Evolutionary conservation across 495 filamentous ascomycete genomes (phyloP).

Genomic region (Penicillium alfredii): DNA sequence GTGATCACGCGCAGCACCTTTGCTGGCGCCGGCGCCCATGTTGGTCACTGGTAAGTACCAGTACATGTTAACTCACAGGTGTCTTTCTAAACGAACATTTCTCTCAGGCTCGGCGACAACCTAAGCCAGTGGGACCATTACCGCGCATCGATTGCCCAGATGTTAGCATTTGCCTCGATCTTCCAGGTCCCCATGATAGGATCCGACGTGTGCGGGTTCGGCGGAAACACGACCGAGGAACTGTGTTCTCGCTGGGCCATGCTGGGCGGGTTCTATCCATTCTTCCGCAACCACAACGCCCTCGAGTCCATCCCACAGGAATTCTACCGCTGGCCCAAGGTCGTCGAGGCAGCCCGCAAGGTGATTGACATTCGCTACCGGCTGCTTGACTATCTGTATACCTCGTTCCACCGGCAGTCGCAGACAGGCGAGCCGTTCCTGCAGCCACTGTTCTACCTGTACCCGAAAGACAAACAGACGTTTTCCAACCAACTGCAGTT

Average conservation of each 20-base stretch:
- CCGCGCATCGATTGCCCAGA: constrained; percentile 57
- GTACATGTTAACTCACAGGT: too few relatives aligned
- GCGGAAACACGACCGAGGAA: constrained; percentile 62
- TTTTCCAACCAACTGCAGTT: constrained; percentile 59
- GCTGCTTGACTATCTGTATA: constrained; percentile 78
- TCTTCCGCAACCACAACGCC: constrained; percentile 76
- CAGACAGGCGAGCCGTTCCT: constrained; percentile 58
- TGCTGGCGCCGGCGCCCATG: constrained; percentile 67
- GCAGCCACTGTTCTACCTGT: constrained; percentile 63
- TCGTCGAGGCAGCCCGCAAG: constrained; percentile 58
- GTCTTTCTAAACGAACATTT: constrained; percentile 1
- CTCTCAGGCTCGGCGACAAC: constrained; percentile 70
- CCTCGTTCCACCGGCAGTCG: constrained; percentile 56
- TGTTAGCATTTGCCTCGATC: constrained; percentile 69
- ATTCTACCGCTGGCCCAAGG: constrained; percentile 66
- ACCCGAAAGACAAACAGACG: constrained; percentile 60
- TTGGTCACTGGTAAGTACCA: constrained; percentile 69
- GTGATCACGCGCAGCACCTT: constrained; percentile 84
- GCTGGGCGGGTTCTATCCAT: constrained; percentile 75
- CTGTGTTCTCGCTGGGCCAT: constrained; percentile 81
- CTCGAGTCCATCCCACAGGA: constrained; percentile 55
- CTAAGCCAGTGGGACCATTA: constrained; percentile 67
- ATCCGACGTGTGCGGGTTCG: constrained; percentile 77
- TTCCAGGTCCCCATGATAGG: constrained; percentile 87
- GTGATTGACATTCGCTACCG: constrained; percentile 72